Conservation (phyloP, 2,329 filamentous ascomycete genomes). For the Penicillium paneum region DNA sequence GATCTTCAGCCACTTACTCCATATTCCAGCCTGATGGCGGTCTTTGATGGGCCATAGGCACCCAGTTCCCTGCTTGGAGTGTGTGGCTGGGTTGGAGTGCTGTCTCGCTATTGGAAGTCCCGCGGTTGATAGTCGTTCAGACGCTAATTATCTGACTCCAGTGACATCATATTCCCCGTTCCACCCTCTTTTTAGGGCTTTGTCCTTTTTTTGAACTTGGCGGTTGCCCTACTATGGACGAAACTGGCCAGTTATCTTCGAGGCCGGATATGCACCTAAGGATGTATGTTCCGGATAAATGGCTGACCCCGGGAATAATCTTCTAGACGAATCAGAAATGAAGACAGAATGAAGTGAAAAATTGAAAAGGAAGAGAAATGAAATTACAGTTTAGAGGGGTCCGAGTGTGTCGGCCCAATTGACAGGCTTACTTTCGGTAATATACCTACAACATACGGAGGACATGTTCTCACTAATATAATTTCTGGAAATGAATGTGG, state of each 20-base stretch:
- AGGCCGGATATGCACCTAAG: background rate
- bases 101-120: background rate
- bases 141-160: background rate
- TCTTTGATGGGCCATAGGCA: background rate
- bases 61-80: conserved; percentile 1
- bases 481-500: conserved; percentile 3
- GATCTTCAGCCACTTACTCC: conserved; percentile 4
- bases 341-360: background rate
- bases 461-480: background rate
- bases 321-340: background rate
- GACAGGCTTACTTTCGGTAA: background rate
- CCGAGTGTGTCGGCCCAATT: conserved; percentile 4
- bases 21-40: background rate
- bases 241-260: background rate
- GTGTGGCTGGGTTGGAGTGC: conserved; percentile 1
- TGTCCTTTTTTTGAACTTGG: background rate
- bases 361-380: background rate
- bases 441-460: background rate
- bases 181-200: background rate
- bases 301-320: background rate
- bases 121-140: background rate
- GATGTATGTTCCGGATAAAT: background rate
- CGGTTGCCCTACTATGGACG: background rate
- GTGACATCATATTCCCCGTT: conserved; percentile 5
- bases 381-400: background rate